Conservation (phyloP, 2,329 filamentous ascomycete genomes). For the Dothideomycetidae sp. region DNA sequence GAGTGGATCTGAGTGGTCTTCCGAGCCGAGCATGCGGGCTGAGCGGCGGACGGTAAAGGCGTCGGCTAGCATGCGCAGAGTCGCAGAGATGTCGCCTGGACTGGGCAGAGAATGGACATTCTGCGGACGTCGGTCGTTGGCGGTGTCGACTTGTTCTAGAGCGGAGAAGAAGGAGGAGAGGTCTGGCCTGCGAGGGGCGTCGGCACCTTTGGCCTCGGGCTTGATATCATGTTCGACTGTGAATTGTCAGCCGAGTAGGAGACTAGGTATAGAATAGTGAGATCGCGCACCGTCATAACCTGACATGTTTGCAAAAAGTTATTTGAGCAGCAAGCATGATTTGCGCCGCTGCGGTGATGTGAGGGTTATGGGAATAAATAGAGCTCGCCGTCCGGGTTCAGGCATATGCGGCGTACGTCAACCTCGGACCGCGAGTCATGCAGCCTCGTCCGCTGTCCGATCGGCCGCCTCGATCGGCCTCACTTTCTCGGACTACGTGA, state of each 20-base stretch:
- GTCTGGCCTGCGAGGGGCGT: slow-evolving; percentile 42
- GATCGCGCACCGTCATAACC: slow-evolving; percentile 30
- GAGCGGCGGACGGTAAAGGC: slow-evolving; percentile 28
- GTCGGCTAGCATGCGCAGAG: slow-evolving; percentile 46
- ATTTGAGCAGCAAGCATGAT: slow-evolving; percentile 1
- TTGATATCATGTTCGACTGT: slow-evolving; percentile 37
- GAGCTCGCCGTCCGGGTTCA: too few species aligned
- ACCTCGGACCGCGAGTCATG: slow-evolving; percentile 8
- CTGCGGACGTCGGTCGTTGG: slow-evolving; percentile 33
- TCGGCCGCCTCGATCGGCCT: too few species aligned
- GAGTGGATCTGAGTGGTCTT: slow-evolving; percentile 13
- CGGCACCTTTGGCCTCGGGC: slow-evolving; percentile 20
- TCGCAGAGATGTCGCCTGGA: slow-evolving; percentile 45
- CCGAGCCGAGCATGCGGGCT: slow-evolving; percentile 11
- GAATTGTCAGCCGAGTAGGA: slow-evolving; percentile 11
- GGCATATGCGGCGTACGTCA: slow-evolving; percentile 1
- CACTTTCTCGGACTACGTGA: background rate
- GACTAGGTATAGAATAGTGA: too few species aligned
- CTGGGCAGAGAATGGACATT: slow-evolving; percentile 46
- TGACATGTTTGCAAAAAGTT: slow-evolving; percentile 24
- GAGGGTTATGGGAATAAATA: background rate
- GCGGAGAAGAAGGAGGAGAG: slow-evolving; percentile 51
- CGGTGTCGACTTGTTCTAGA: slow-evolving; percentile 44
- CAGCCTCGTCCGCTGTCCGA: too few species aligned
- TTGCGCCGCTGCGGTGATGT: background rate